phyloP scores from a whole-genome alignment of 2,329 filamentous ascomycete genomes.

The Aspergillus fischeri region DNA sequence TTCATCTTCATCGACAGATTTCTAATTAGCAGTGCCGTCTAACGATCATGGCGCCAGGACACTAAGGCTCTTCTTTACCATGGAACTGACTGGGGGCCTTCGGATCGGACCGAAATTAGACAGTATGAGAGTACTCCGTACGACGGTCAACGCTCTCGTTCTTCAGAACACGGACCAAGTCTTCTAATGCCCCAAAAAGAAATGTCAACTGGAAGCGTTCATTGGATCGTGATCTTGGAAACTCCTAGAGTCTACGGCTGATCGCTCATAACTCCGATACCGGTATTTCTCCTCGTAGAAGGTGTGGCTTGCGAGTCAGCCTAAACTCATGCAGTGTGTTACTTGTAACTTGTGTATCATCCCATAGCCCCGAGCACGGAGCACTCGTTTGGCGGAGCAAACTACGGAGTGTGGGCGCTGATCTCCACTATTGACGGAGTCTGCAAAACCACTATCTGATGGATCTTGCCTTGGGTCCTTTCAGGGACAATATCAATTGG shows the following conservation, averaged over 20 bases:
- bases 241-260: neutral
- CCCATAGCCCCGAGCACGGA: neutral
- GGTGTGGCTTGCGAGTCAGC: too few species aligned
- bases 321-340: too few species aligned
- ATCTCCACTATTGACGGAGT: neutral
- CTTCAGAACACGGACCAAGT: neutral
- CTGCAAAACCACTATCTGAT: neutral
- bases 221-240: neutral
- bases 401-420: neutral
- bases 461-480: neutral
- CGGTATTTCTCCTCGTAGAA: neutral
- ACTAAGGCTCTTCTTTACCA: conserved; percentile 2
- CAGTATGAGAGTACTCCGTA: neutral
- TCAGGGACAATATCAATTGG: neutral
- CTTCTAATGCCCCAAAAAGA: neutral
- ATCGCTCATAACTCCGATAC: neutral
- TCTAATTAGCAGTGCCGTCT: conserved; percentile 7
- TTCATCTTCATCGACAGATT: conserved; percentile 4
- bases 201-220: neutral
- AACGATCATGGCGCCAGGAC: neutral
- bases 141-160: neutral
- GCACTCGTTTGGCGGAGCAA: neutral
- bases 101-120: conserved; percentile 16
- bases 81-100: conserved; percentile 12
- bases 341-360: neutral